Evolutionary conservation across 305 asterid species (phyloP), one percentile per base, ranked within the genome.

Genomic region (Plantago coronopus): DNA sequence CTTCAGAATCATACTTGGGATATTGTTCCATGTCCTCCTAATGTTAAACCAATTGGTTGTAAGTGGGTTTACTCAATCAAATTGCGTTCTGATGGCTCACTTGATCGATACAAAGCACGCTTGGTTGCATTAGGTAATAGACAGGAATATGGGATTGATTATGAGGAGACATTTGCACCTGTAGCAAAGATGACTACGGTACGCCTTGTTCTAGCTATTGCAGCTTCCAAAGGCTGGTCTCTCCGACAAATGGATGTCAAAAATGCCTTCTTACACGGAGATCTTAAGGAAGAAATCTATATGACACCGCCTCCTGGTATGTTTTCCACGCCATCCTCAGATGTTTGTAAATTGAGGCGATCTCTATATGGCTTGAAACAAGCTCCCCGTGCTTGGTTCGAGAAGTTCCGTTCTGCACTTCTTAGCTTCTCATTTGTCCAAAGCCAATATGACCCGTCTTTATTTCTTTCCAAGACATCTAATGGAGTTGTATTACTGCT

Each of bases 271-370:
- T 29, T 53, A 12, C 57, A 53, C 11, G 57, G 19, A 5, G 19
- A 53, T 22, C 57, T 51, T 9, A 51, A 21, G 2, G 37, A 51
- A 51, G 31, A 20, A 51, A 25, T 51, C 17, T 51, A 51, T 25
- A 53, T 53, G 57, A 15, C 1, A 1, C 57, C 57, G 3, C 57
- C 57, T 7, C 38, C 19, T 23, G 57, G 57, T 48, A 23, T 53
- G n/a, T 23, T 17, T 23, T 16, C 19, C 6, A 13, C 53, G 8
- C 37, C 12, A 19, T 16, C 29, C 15, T 17, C 57, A 21, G 17
- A 50, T 22, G 57, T 50, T 3, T 50, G 57, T 22, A 5, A 16
- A 19, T 50, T 21, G 3, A 50, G 20, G n/a, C 5, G 17, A 50
- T 50, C 57, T 19, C 53, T 48, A 17, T 48, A 48, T 17, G 23